Percentiles rank a stretch among this genome's conserved stretches.
phyloP scores from a whole-genome alignment of 495 filamentous ascomycete genomes.

The Clohesyomyces aquaticus region DNA sequence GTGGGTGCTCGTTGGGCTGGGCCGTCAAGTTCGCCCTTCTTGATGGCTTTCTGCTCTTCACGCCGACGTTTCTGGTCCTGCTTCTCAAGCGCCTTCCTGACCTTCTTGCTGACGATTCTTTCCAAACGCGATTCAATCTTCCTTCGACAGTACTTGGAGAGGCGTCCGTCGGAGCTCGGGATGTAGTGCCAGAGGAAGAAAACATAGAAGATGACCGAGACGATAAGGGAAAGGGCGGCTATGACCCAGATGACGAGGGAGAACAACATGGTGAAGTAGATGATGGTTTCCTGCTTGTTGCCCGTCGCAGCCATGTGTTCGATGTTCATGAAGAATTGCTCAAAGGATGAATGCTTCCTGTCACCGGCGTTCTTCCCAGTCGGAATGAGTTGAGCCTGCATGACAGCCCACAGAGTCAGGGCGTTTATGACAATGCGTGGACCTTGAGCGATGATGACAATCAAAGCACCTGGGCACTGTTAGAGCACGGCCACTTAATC shows the following conservation, averaged over 20 bases:
- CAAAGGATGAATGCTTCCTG: slow-evolving; percentile 51
- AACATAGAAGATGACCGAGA: slow-evolving; percentile 76
- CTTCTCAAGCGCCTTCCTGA: slow-evolving; percentile 81
- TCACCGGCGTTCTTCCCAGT: slow-evolving; percentile 55
- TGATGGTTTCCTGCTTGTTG: slow-evolving; percentile 75
- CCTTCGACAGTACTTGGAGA: slow-evolving; percentile 82
- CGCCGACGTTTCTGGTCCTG: slow-evolving; percentile 65
- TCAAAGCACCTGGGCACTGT: slow-evolving; percentile 72
- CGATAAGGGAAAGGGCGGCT: slow-evolving; percentile 70
- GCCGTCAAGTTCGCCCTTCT: slow-evolving; percentile 57
- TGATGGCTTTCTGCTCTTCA: slow-evolving; percentile 58
- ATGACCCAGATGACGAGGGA: slow-evolving; percentile 90
- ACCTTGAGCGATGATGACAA: slow-evolving; percentile 84
- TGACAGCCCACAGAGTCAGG: slow-evolving; percentile 81
- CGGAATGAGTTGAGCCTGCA: slow-evolving; percentile 68
- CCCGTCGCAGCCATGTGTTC: slow-evolving; percentile 63
- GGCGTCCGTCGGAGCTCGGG: slow-evolving; percentile 71
- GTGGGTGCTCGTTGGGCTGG: slow-evolving; percentile 64
- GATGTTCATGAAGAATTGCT: slow-evolving; percentile 63
- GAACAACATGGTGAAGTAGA: slow-evolving; percentile 87
- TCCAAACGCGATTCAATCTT: slow-evolving; percentile 83
- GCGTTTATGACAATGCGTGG: slow-evolving; percentile 89
- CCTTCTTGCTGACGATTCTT: slow-evolving; percentile 77
- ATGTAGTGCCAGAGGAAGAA: slow-evolving; percentile 91
- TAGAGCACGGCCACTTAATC: not conserved